Conservation (phyloP, 257 asterid species). For the Leonotis leonurus region DNA sequence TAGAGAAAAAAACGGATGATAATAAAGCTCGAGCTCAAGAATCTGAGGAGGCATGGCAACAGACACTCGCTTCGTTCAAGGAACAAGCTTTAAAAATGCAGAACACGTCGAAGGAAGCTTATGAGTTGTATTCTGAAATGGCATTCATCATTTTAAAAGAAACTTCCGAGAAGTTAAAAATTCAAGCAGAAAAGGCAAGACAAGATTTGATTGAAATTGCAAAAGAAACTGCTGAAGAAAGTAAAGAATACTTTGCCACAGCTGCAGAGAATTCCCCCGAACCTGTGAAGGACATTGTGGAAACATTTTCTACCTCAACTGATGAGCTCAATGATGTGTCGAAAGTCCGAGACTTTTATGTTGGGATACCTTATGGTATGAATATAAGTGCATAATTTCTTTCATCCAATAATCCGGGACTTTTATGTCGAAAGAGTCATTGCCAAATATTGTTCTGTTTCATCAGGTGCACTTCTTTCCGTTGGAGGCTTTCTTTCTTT, state of each 20-base stretch:
- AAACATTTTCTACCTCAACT: slow-evolving; percentile 58
- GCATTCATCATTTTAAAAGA: slow-evolving; percentile 59
- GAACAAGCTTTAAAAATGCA: slow-evolving; percentile 76
- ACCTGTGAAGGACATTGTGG: slow-evolving; percentile 71
- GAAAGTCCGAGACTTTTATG: slow-evolving; percentile 67
- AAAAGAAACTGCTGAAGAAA: slow-evolving; percentile 66
- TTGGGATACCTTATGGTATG: slow-evolving; percentile 93
- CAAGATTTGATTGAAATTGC: slow-evolving; percentile 54
- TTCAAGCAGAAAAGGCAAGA: slow-evolving; percentile 77
- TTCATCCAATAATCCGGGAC: background rate
- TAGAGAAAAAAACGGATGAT: slow-evolving; percentile 45
- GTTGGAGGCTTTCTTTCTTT: slow-evolving; percentile 69
- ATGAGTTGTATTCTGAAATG: slow-evolving; percentile 57
- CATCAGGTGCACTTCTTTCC: slow-evolving; percentile 65
- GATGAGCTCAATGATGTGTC: slow-evolving; percentile 56
- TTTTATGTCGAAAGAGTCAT: too few relatives aligned
- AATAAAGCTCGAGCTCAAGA: slow-evolving; percentile 40
- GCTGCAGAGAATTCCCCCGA: slow-evolving; percentile 82
- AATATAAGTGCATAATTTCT: background rate
- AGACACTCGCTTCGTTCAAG: slow-evolving; percentile 61
- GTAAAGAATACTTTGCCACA: slow-evolving; percentile 50
- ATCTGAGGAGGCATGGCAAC: slow-evolving; percentile 70
- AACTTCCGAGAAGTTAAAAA: slow-evolving; percentile 65
- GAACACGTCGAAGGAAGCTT: slow-evolving; percentile 67
- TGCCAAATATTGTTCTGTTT: slow-evolving; percentile 1